phyloP scores from a whole-genome alignment of 257 asterid species.

The Plectranthus barbatus region DNA sequence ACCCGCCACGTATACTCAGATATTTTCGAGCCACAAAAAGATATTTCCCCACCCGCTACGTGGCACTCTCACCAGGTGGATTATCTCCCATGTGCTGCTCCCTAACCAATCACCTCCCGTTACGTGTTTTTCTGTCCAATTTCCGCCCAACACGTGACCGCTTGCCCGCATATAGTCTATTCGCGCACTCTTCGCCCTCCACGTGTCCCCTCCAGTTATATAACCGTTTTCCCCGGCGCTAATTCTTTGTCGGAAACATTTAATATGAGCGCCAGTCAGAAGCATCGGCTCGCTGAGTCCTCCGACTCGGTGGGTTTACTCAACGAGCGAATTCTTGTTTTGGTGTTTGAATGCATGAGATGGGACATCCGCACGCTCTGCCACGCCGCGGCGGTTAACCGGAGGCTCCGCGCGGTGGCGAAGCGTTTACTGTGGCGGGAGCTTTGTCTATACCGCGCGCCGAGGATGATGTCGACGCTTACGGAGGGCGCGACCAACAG shows the following conservation, averaged over 20 bases:
- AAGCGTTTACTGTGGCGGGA: conserved; percentile 68
- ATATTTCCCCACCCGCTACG: conserved; percentile 6
- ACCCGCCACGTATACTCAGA: conserved; percentile 14
- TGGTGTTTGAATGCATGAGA: conserved; percentile 41
- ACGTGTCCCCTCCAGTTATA: conserved; percentile 11
- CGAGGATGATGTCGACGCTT: conserved; percentile 38
- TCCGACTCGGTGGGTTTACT: conserved; percentile 35
- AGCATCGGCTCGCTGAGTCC: conserved; percentile 24
- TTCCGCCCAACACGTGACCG: background rate
- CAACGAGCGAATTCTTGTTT: conserved; percentile 47
- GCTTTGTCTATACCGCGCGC: conserved; percentile 60
- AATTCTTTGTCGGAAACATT: background rate
- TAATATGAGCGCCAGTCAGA: conserved; percentile 16
- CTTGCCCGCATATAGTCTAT: background rate
- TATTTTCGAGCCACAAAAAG: conserved; percentile 13
- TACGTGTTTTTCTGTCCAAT: conserved; percentile 16
- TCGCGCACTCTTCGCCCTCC: background rate
- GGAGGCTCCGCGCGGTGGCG: conserved; percentile 57
- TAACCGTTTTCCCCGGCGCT: background rate
- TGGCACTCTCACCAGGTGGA: conserved; percentile 15
- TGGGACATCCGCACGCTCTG: conserved; percentile 70
- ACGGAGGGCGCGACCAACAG: conserved; percentile 26
- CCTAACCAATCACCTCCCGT: background rate
- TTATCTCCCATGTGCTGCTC: conserved; percentile 12
- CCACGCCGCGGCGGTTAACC: conserved; percentile 38